A percentile compares a stretch with the other conserved stretches of the same genome.
Evolutionary conservation across 805 yeast genomes (phyloP).

Genomic region (Jamesozyma jinghongensis): DNA sequence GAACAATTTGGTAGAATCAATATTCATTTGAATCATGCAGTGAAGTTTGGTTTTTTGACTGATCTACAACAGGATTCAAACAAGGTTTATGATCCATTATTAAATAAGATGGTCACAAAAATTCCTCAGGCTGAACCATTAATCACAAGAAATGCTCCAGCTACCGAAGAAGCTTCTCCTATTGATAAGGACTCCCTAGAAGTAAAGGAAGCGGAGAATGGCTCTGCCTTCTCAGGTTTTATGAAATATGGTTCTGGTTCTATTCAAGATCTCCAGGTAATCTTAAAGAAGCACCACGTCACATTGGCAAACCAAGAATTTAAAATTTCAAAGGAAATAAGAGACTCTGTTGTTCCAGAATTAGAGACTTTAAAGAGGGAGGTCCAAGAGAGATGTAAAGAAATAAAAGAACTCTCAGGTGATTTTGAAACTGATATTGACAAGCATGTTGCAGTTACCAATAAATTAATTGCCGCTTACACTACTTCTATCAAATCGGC

Average conservation of each 20-base stretch:
- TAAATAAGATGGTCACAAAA: constrained; percentile 5
- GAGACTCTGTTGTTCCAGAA: constrained; percentile 44
- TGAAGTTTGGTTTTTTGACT: constrained; percentile 32
- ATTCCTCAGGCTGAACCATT: constrained; percentile 14
- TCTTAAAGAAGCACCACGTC: constrained; percentile 53
- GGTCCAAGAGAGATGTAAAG: constrained; percentile 62
- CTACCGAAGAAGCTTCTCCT: not conserved
- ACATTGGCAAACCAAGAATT: constrained; percentile 46
- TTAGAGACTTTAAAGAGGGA: constrained; percentile 55
- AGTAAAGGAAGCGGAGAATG: not conserved
- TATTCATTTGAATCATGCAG: constrained; percentile 64
- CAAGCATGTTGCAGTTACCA: constrained; percentile 52
- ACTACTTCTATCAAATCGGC: constrained; percentile 30
- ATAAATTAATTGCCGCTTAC: constrained; percentile 41
- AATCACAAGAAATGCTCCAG: constrained; percentile 7
- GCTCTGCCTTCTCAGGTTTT: constrained; percentile 37
- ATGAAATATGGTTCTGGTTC: constrained; percentile 67
- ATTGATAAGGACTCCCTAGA: not conserved
- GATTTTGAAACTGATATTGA: constrained; percentile 53
- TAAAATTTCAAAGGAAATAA: constrained; percentile 44
- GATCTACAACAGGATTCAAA: constrained; percentile 24
- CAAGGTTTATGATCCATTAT: constrained; percentile 36
- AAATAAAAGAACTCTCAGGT: constrained; percentile 54
- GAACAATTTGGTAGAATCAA: constrained; percentile 60
- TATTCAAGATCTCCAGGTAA: constrained; percentile 64